Evolutionary conservation across 805 yeast genomes (phyloP).

Genomic region (Priceomyces carsonii): DNA sequence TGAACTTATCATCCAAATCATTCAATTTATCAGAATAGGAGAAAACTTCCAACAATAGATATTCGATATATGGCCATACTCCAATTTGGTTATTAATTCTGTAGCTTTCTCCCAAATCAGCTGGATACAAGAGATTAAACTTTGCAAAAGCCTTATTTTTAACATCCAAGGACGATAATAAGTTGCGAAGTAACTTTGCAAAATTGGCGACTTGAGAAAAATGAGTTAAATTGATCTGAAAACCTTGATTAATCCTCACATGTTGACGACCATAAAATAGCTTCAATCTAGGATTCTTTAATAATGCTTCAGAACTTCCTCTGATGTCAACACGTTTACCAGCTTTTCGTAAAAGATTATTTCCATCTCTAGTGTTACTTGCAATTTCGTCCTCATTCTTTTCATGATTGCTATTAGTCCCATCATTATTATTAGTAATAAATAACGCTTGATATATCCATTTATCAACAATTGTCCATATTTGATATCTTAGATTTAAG

Average conservation of each 20-base stretch:
- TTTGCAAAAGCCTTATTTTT: slow-evolving; percentile 26
- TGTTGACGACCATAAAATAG: slow-evolving; percentile 20
- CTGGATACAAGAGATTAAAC: slow-evolving; percentile 56
- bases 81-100: slow-evolving; percentile 55
- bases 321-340: too few relatives aligned
- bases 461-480: slow-evolving; percentile 71
- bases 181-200: slow-evolving; percentile 48
- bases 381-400: not conserved
- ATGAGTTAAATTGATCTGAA: slow-evolving; percentile 46
- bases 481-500: slow-evolving; percentile 37
- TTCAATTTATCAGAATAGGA: slow-evolving; percentile 47
- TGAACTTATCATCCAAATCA: slow-evolving; percentile 30
- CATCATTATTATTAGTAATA: too few relatives aligned
- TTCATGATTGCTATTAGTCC: slow-evolving; percentile 3
- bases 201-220: slow-evolving; percentile 61
- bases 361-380: not conserved
- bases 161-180: slow-evolving; percentile 29
- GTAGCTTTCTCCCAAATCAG: slow-evolving; percentile 58
- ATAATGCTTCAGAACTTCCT: not conserved
- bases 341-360: too few relatives aligned
- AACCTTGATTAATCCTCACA: slow-evolving; percentile 25
- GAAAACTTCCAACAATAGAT: slow-evolving; percentile 65
- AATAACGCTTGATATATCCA: slow-evolving; percentile 56
- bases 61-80: slow-evolving; percentile 79
- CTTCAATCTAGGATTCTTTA: slow-evolving; percentile 10